Conservation (phyloP, 768 basidiomycete species). For the Nidularia pulvinata region DNA sequence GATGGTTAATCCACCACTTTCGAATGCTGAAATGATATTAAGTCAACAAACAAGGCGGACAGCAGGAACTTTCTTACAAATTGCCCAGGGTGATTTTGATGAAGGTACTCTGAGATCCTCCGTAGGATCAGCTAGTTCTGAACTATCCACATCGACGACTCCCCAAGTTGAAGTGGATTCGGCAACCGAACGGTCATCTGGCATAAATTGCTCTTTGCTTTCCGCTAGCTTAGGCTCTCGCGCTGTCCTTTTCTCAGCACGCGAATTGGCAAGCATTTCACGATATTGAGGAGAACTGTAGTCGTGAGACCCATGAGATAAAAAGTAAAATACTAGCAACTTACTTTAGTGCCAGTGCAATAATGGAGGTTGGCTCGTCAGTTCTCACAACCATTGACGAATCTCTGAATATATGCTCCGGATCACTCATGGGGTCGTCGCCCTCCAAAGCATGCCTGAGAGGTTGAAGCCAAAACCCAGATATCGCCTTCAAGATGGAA, state of each 20-base stretch:
- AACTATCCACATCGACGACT: conserved; percentile 80
- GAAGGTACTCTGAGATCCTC: conserved; percentile 78
- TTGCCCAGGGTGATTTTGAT: conserved; percentile 80
- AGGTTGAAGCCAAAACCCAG: conserved; percentile 77
- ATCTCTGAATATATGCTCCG: conserved; percentile 94
- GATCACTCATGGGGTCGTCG: conserved; percentile 73
- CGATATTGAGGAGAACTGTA: conserved; percentile 79
- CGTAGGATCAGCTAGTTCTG: conserved; percentile 66
- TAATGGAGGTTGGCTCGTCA: conserved; percentile 97
- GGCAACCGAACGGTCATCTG: conserved; percentile 79
- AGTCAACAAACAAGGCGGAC: neutral
- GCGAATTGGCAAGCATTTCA: conserved; percentile 75
- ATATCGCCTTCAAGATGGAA: conserved; percentile 81
- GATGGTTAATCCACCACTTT: conserved; percentile 87
- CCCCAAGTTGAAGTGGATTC: conserved; percentile 93
- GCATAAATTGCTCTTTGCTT: conserved; percentile 88
- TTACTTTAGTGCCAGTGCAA: conserved; percentile 90
- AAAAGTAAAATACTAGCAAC: conserved; percentile 15
- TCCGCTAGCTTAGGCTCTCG: conserved; percentile 59
- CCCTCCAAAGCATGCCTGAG: conserved; percentile 56
- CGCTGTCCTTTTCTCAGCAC: conserved; percentile 73
- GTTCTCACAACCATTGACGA: conserved; percentile 94
- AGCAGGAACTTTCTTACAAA: conserved; percentile 48
- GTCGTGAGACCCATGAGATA: neutral
- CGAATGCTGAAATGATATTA: conserved; percentile 60